phyloP scores from a whole-genome alignment of 2,329 filamentous ascomycete genomes.

The Zymoseptoria passerinii region DNA sequence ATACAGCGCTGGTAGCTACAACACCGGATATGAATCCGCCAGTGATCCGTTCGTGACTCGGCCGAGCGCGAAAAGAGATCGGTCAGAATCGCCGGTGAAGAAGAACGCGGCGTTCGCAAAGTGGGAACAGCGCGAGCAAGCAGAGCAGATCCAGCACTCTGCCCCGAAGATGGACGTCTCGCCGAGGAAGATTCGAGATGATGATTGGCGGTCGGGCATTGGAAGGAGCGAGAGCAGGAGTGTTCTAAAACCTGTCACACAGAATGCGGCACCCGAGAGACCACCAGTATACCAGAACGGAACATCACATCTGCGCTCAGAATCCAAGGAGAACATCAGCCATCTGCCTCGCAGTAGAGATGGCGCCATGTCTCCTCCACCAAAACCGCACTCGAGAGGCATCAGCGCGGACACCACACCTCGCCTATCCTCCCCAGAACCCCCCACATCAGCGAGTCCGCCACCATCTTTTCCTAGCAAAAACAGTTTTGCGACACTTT shows the following conservation, averaged over 20 bases:
- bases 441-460: conserved; percentile 10
- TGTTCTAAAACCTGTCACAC: conserved; percentile 23
- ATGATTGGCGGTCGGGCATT: conserved; percentile 25
- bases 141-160: conserved; percentile 13
- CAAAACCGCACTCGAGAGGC: conserved; percentile 19
- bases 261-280: conserved; percentile 21
- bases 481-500: conserved; percentile 29
- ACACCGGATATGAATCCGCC: conserved; percentile 19
- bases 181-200: conserved; percentile 26
- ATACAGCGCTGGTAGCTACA: conserved; percentile 20
- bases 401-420: conserved; percentile 19
- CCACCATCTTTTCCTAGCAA: conserved; percentile 22
- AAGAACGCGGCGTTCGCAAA: conserved; percentile 30
- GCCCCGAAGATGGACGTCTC: conserved; percentile 21
- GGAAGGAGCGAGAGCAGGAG: conserved; percentile 24
- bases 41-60: conserved; percentile 26
- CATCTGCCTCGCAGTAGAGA: conserved; percentile 14
- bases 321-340: conserved; percentile 23
- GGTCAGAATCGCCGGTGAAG: conserved; percentile 31
- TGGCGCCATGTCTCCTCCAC: conserved; percentile 12
- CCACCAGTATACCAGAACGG: conserved; percentile 7
- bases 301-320: conserved; percentile 13
- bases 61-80: conserved; percentile 24
- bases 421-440: conserved; percentile 18
- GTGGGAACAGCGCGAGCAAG: conserved; percentile 24